These are phyloP conservation scores for Candida multigemmis DNA, from an alignment of 805 yeast genomes.

Conservation along the genomic window DNA sequence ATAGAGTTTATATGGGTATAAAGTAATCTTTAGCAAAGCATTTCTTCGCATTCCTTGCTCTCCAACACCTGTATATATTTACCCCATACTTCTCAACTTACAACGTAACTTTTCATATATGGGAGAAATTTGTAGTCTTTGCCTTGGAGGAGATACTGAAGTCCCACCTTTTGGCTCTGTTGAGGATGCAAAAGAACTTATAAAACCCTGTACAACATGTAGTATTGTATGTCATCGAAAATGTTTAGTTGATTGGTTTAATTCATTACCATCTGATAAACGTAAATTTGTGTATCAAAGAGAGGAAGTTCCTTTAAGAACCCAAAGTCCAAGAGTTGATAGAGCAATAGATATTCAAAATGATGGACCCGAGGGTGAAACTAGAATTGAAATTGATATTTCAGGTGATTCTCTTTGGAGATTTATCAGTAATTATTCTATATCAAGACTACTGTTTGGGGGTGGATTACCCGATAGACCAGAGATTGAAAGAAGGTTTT, in stretches of 20 bases:
- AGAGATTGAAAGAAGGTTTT: too few species aligned
- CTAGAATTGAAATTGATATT: too few species aligned
- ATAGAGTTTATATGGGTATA: too few species aligned
- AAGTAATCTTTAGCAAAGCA: not conserved
- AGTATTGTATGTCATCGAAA: slow-evolving; percentile 25
- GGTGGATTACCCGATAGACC: too few species aligned
- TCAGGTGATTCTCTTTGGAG: too few species aligned
- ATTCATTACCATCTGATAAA: slow-evolving; percentile 20
- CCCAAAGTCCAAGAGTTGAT: too few species aligned
- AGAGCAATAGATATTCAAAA: too few species aligned
- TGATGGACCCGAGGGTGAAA: too few species aligned
- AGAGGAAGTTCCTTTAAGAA: not conserved
- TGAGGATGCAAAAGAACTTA: slow-evolving; percentile 24
- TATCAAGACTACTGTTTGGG: too few species aligned
- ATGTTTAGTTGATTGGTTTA: slow-evolving; percentile 34
- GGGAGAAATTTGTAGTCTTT: slow-evolving; percentile 19
- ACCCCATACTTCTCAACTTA: not conserved
- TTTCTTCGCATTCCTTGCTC: not conserved
- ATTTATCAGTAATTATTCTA: too few species aligned
- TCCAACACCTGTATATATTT: not conserved
- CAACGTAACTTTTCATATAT: not conserved
- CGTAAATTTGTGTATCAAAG: slow-evolving; percentile 8
- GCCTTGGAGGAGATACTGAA: slow-evolving; percentile 30
- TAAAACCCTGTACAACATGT: slow-evolving; percentile 31
- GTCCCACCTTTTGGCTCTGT: slow-evolving; percentile 29